Evolutionary conservation across 768 basidiomycete species (phyloP).

Genomic region (Hebeloma cylindrosporum): DNA sequence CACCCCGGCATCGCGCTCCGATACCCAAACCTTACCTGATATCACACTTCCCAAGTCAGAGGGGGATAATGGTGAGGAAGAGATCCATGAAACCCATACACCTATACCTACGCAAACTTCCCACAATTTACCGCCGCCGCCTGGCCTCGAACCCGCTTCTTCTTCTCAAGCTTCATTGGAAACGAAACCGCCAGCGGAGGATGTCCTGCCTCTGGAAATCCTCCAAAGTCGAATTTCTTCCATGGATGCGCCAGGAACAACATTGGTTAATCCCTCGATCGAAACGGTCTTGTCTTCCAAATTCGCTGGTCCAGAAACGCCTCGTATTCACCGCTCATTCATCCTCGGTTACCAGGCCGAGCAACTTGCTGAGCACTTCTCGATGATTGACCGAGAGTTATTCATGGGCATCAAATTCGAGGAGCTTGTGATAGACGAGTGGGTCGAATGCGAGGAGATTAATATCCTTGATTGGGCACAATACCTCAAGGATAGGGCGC

Average conservation of each 20-base stretch:
- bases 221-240: slow-evolving; percentile 54
- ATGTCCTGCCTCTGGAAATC: slow-evolving; percentile 67
- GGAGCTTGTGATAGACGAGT: slow-evolving; percentile 77
- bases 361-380: slow-evolving; percentile 71
- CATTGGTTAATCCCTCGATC: slow-evolving; percentile 13
- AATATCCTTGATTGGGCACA: slow-evolving; percentile 82
- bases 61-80: slow-evolving; percentile 23
- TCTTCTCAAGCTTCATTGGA: slow-evolving; percentile 37
- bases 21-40: slow-evolving; percentile 16
- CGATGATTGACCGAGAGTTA: slow-evolving; percentile 86
- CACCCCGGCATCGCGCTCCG: slow-evolving; percentile 19
- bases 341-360: slow-evolving; percentile 63
- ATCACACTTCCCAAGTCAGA: slow-evolving; percentile 13
- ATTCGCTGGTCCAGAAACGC: slow-evolving; percentile 34
- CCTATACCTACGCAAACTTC: slow-evolving; percentile 34
- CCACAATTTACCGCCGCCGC: slow-evolving; percentile 27
- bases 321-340: slow-evolving; percentile 67
- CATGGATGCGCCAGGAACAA: slow-evolving; percentile 22
- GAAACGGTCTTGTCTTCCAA: slow-evolving; percentile 32
- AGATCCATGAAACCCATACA: slow-evolving; percentile 27
- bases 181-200: slow-evolving; percentile 56
- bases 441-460: slow-evolving; percentile 60
- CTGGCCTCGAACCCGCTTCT: slow-evolving; percentile 31
- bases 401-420: slow-evolving; percentile 86
- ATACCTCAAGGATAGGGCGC: slow-evolving; percentile 73